phyloP scores from a whole-genome alignment of 768 basidiomycete species.

The Gymnopilus junonius region DNA sequence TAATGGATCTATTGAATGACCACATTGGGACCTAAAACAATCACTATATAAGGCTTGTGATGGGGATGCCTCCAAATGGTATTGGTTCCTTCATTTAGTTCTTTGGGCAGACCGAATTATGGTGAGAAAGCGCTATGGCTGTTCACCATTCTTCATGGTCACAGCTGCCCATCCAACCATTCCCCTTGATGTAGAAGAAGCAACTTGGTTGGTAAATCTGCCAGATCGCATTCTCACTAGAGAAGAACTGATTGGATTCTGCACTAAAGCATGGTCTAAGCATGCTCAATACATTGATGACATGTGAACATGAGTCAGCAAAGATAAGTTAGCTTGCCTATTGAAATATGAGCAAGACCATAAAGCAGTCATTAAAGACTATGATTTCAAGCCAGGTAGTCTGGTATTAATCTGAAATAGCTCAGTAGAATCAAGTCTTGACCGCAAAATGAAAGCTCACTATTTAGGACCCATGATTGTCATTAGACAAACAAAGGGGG shows the following conservation, averaged over 20 bases:
- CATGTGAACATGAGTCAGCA: constrained; percentile 10
- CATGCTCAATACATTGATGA: constrained; percentile 21
- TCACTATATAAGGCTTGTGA: constrained; percentile 18
- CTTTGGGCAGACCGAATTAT: constrained; percentile 38
- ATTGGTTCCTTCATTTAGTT: constrained; percentile 20
- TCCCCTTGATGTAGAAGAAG: constrained; percentile 30
- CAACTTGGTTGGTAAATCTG: constrained; percentile 25
- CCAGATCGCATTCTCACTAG: constrained; percentile 11
- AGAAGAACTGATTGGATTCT: constrained; percentile 20
- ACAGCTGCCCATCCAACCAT: constrained; percentile 31
- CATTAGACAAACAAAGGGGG: constrained; percentile 27
- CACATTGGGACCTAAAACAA: constrained; percentile 24
- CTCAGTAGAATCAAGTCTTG: constrained; percentile 25
- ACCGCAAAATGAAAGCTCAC: constrained; percentile 30
- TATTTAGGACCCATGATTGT: constrained; percentile 44
- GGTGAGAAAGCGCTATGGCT: constrained; percentile 21
- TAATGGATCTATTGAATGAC: constrained; percentile 24
- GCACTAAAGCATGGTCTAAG: constrained; percentile 23
- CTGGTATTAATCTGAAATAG: constrained; percentile 41
- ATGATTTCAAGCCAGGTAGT: constrained; percentile 32
- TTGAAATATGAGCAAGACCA: constrained; percentile 4
- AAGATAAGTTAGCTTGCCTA: background rate
- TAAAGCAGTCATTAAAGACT: constrained; percentile 11
- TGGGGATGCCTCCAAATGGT: constrained; percentile 11
- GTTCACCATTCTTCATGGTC: constrained; percentile 32